Evolutionary conservation across 805 yeast genomes (phyloP).

Genomic region (Metschnikowia aberdeeniae): DNA sequence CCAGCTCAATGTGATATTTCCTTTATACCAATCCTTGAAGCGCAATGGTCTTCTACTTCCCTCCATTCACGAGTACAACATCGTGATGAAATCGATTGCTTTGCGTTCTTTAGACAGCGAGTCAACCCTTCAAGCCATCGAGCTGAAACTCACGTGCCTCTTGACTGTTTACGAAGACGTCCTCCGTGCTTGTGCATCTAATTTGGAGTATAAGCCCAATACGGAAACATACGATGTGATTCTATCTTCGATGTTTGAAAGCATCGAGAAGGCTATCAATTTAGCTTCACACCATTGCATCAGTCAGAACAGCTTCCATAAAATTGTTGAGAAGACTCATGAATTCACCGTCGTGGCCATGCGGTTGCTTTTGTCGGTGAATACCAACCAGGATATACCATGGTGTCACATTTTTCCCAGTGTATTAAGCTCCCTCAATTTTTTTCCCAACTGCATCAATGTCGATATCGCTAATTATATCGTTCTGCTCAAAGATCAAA

Average conservation of each 20-base stretch:
- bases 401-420: slow-evolving; percentile 31
- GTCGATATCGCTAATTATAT: slow-evolving; percentile 18
- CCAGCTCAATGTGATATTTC: slow-evolving; percentile 34
- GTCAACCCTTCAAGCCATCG: slow-evolving; percentile 36
- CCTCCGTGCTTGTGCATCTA: slow-evolving; percentile 24
- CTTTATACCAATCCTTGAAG: slow-evolving; percentile 38
- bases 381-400: slow-evolving; percentile 33
- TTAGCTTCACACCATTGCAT: slow-evolving; percentile 41
- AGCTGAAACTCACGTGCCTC: slow-evolving; percentile 57
- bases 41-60: slow-evolving; percentile 44
- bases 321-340: slow-evolving; percentile 39
- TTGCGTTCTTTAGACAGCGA: slow-evolving; percentile 42
- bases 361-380: slow-evolving; percentile 45
- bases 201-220: slow-evolving; percentile 46
- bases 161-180: slow-evolving; percentile 67
- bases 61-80: slow-evolving; percentile 47
- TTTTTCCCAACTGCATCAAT: slow-evolving; percentile 27
- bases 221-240: slow-evolving; percentile 48
- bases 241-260: slow-evolving; percentile 47
- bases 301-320: slow-evolving; percentile 44
- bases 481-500: slow-evolving; percentile 24
- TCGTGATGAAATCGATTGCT: slow-evolving; percentile 52
- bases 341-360: slow-evolving; percentile 43
- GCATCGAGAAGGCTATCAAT: slow-evolving; percentile 38
- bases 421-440: slow-evolving; percentile 28